These are phyloP conservation scores for Chloromonas sp. DNA, from an alignment of 163 green algal genomes.

Conservation along the genomic window DNA sequence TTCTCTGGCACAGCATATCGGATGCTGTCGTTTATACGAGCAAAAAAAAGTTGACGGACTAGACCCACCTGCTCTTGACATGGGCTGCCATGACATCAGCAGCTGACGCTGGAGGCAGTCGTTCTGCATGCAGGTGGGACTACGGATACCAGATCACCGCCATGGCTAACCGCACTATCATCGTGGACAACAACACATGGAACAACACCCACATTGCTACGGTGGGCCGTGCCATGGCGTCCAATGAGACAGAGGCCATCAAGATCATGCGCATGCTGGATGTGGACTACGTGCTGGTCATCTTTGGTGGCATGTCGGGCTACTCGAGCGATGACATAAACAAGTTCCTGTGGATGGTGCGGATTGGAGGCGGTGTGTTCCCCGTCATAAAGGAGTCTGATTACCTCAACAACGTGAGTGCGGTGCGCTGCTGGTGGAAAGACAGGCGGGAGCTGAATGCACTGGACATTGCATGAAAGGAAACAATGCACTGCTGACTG, in stretches of 20 bases:
- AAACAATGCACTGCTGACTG: too few relatives aligned
- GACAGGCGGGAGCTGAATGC: too few relatives aligned
- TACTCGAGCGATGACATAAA: constrained; percentile 95
- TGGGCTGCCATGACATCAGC: too few relatives aligned
- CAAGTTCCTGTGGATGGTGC: constrained; percentile 97
- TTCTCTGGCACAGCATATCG: too few relatives aligned
- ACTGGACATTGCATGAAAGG: too few relatives aligned
- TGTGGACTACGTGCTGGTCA: constrained; percentile 94
- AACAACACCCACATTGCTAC: constrained; percentile 99
- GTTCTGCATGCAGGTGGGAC: constrained; percentile 66
- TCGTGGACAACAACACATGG: constrained; percentile 99
- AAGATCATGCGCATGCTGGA: constrained; percentile 76
- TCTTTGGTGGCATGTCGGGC: constrained; percentile 63
- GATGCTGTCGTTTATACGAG: too few relatives aligned
- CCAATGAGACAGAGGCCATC: constrained; percentile 74
- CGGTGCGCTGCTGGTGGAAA: too few relatives aligned
- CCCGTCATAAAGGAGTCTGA: constrained; percentile 77
- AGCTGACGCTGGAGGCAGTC: too few relatives aligned
- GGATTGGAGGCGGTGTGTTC: constrained; percentile 89
- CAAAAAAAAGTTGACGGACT: too few relatives aligned
- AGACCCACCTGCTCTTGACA: too few relatives aligned
- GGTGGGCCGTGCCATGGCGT: constrained; percentile 86
- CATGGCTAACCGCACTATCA: constrained; percentile 94
- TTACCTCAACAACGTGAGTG: constrained; percentile 62
- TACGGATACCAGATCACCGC: constrained; percentile 97